Conservation (phyloP, 176 grass and related monocot species). For the Stipa capillata region DNA sequence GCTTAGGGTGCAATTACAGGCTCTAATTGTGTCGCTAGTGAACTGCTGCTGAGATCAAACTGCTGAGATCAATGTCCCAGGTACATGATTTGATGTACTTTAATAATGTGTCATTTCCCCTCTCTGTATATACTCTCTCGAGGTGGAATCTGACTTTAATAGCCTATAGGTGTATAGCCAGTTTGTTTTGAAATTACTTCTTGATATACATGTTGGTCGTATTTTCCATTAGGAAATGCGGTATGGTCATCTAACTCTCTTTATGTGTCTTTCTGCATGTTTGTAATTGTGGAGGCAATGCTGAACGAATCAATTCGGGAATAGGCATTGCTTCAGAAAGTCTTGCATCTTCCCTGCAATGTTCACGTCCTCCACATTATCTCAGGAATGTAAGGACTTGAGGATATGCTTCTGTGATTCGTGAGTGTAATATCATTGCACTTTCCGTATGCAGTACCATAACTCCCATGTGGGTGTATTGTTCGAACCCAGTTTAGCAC, state of each 20-base stretch:
- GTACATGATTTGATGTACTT: not conserved
- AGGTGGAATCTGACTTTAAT: not conserved
- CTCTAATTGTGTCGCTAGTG: not conserved
- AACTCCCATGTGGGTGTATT: not conserved
- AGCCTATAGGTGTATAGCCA: not conserved
- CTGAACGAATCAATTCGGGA: not conserved
- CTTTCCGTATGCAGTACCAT: not conserved
- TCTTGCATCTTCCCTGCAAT: not conserved
- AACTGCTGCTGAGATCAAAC: not conserved
- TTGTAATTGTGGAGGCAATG: not conserved
- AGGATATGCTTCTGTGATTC: not conserved
- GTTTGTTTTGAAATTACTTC: not conserved
- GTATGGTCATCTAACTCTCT: not conserved
- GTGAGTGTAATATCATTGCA: not conserved
- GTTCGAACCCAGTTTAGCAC: not conserved
- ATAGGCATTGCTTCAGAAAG: not conserved
- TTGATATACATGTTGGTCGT: not conserved
- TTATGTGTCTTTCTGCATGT: not conserved
- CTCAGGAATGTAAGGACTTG: not conserved
- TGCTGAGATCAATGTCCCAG: not conserved
- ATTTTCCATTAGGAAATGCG: not conserved
- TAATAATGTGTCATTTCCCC: not conserved
- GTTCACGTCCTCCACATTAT: slow-evolving; percentile 1
- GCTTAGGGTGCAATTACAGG: not conserved
- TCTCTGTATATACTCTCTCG: not conserved